Conservation (phyloP, 352 stramenopile species). For the Phytophthora uliginosa region DNA sequence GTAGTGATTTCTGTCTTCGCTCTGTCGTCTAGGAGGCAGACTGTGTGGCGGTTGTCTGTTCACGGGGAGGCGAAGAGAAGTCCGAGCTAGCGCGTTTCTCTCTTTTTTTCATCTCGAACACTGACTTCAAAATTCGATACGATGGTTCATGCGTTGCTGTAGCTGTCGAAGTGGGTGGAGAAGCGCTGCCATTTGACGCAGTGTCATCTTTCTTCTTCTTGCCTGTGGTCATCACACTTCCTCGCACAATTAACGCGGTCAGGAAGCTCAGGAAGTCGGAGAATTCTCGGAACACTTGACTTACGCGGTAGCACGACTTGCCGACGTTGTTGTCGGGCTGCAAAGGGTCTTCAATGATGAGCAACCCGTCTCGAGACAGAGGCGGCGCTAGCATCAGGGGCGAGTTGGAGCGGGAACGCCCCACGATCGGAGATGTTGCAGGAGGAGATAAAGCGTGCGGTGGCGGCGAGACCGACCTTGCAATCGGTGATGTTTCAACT, state of each 20-base stretch:
- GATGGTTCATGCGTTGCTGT: slow-evolving; percentile 31
- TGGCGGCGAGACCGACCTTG: slow-evolving; percentile 26
- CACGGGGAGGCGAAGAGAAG: slow-evolving; percentile 31
- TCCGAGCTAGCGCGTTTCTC: slow-evolving; percentile 58
- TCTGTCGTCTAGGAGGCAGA: slow-evolving; percentile 21
- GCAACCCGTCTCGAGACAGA: slow-evolving; percentile 47
- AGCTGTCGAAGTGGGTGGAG: slow-evolving; percentile 8
- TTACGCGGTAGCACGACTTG: slow-evolving; percentile 88
- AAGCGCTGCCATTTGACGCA: slow-evolving; percentile 5
- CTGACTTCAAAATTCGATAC: slow-evolving; percentile 70
- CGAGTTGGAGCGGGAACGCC: slow-evolving; percentile 31
- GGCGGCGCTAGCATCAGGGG: slow-evolving; percentile 23
- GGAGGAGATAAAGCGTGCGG: slow-evolving; percentile 31
- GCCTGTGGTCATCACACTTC: slow-evolving; percentile 72
- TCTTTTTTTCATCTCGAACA: slow-evolving; percentile 75
- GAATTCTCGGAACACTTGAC: slow-evolving; percentile 86
- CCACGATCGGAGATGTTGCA: slow-evolving; percentile 16
- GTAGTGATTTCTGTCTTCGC: slow-evolving; percentile 3
- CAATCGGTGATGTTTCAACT: slow-evolving; percentile 16
- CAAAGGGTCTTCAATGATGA: slow-evolving; percentile 84
- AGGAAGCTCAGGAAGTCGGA: slow-evolving; percentile 88
- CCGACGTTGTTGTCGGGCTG: slow-evolving; percentile 83
- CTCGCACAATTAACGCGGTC: slow-evolving; percentile 83
- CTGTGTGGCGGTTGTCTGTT: slow-evolving; percentile 25
- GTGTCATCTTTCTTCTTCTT: slow-evolving; percentile 49